Percentiles rank a stretch among this genome's conserved stretches.
phyloP scores from a whole-genome alignment of 306 rosid genomes.

The Vigna unguiculata region DNA sequence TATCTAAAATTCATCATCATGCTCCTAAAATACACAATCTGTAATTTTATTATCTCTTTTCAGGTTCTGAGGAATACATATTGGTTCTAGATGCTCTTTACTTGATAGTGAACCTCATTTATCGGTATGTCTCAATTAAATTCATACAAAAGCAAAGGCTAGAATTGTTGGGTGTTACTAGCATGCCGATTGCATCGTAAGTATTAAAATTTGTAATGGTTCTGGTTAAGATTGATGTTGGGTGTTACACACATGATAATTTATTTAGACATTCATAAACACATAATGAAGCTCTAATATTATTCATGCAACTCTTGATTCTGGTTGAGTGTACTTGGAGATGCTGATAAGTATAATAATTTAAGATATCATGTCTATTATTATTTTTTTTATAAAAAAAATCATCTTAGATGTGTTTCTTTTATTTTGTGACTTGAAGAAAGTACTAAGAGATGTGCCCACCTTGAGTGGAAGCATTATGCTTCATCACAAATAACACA shows the following conservation, averaged over 20 bases:
- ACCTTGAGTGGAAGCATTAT: slow-evolving; percentile 80
- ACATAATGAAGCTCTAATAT: background rate
- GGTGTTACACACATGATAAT: too few species aligned
- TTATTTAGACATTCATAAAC: background rate
- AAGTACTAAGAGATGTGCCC: slow-evolving; percentile 92
- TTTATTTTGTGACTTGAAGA: slow-evolving; percentile 53
- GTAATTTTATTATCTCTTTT: slow-evolving; percentile 27
- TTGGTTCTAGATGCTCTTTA: slow-evolving; percentile 92
- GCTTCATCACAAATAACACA: slow-evolving; percentile 87
- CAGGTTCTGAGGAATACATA: slow-evolving; percentile 90
- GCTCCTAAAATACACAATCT: slow-evolving; percentile 14
- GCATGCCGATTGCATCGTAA: slow-evolving; percentile 97
- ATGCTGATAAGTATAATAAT: slow-evolving; percentile 6
- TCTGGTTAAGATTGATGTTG: too few species aligned
- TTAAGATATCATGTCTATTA: background rate
- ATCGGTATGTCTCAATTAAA: slow-evolving; percentile 71
- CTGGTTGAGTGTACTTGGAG: slow-evolving; percentile 30
- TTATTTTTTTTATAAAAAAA: background rate
- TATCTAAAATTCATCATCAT: background rate
- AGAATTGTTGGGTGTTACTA: slow-evolving; percentile 85
- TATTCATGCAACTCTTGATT: slow-evolving; percentile 16
- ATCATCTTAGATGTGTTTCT: slow-evolving; percentile 35
- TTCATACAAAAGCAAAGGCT: slow-evolving; percentile 70
- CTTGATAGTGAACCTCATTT: slow-evolving; percentile 84
- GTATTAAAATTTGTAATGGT: slow-evolving; percentile 47